Evolutionary conservation across 331 rosid genomes (phyloP).

Genomic region (Saraca asoca): DNA sequence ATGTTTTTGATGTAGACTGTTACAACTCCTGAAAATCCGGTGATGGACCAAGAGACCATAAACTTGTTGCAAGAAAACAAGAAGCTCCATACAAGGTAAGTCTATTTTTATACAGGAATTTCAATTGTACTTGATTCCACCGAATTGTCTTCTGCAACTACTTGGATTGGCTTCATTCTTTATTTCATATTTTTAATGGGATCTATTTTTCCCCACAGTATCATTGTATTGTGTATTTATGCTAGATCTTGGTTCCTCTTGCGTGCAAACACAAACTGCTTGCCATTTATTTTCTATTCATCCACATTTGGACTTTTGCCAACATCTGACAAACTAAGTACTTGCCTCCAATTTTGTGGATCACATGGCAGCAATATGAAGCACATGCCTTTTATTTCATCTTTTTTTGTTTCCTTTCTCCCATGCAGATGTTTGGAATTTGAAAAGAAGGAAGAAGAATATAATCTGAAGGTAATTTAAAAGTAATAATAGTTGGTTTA

Average conservation of each 20-base stretch:
- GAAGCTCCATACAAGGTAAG: constrained; percentile 64
- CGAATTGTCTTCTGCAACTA: too few species aligned
- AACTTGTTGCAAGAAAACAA: constrained; percentile 47
- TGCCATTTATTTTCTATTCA: too few species aligned
- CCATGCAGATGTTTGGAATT: constrained; percentile 63
- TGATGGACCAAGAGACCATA: constrained; percentile 40
- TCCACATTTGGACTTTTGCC: too few species aligned
- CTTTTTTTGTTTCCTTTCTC: too few species aligned
- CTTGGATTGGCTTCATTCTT: too few species aligned
- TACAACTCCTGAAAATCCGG: constrained; percentile 31
- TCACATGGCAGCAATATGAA: constrained; percentile 12
- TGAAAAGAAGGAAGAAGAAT: constrained; percentile 55
- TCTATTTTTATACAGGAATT: constrained; percentile 17
- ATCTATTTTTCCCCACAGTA: too few species aligned
- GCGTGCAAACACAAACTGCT: constrained; percentile 3
- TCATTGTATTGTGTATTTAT: too few species aligned
- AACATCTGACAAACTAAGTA: too few species aligned
- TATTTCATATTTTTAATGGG: too few species aligned
- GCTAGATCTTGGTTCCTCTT: not conserved
- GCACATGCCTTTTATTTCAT: constrained; percentile 22
- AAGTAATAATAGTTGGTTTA: constrained; percentile 11
- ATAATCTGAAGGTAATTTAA: constrained; percentile 62
- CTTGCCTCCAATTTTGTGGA: constrained; percentile 23
- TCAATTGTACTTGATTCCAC: too few species aligned
- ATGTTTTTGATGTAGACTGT: constrained; percentile 37